Evolutionary conservation across 192 early-diverging fungal genomes (phyloP).

Genomic region (Chytriomyces hyalinus): DNA sequence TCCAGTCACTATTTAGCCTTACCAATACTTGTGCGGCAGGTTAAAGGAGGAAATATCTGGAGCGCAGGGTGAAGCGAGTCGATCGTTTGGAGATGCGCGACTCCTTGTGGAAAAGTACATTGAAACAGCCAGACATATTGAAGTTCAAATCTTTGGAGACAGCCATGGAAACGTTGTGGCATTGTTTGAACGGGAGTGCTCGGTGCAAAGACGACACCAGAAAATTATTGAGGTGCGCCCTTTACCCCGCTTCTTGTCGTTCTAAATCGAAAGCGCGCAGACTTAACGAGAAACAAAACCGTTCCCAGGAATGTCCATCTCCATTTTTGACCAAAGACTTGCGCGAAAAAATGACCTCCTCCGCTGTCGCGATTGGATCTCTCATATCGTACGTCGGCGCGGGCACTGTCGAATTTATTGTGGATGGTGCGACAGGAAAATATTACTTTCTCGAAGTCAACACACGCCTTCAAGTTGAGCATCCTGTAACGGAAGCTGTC

Average conservation of each 20-base stretch:
- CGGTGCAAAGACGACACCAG: conserved; percentile 69
- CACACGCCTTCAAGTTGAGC: conserved; percentile 72
- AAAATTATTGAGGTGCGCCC: conserved; percentile 65
- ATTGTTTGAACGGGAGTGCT: conserved; percentile 68
- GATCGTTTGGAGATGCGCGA: conserved; percentile 62
- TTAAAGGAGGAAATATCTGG: conserved; percentile 59
- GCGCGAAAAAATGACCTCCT: conserved; percentile 17
- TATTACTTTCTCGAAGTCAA: conserved; percentile 75
- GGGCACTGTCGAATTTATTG: conserved; percentile 70
- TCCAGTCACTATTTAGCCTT: not conserved
- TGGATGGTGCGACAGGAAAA: conserved; percentile 50
- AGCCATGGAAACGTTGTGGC: conserved; percentile 61
- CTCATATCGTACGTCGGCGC: conserved; percentile 58
- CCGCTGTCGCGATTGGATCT: conserved; percentile 3
- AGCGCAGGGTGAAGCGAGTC: conserved; percentile 60
- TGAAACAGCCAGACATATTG: conserved; percentile 60
- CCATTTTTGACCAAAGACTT: conserved; percentile 54
- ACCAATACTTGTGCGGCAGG: not conserved
- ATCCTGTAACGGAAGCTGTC: conserved; percentile 66
- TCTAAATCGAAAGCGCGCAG: not conserved
- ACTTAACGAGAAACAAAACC: not conserved
- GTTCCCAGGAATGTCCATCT: conserved; percentile 51
- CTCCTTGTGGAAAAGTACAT: conserved; percentile 69
- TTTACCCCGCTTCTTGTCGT: not conserved
- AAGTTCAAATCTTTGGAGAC: conserved; percentile 64